phyloP scores from a whole-genome alignment of 2,329 filamentous ascomycete genomes.

The Alternaria sp. region DNA sequence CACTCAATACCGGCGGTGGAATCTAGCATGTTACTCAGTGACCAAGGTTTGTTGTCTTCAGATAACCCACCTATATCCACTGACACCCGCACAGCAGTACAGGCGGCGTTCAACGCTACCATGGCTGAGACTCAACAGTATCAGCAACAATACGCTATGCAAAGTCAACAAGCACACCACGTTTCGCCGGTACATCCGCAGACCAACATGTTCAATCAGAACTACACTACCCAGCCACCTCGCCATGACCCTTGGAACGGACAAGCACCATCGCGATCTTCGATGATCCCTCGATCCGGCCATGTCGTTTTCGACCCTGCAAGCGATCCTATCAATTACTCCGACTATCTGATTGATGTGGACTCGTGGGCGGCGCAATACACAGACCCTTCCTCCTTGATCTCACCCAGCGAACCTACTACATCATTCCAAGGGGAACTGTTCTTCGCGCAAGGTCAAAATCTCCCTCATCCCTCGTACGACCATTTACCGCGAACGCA shows the following conservation, averaged over 20 bases:
- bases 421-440: conserved; percentile 35
- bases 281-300: conserved; percentile 39
- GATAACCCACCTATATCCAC: conserved; percentile 3
- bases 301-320: conserved; percentile 43
- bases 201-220: conserved; percentile 29
- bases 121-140: conserved; percentile 34
- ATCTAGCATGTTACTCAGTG: conserved; percentile 32
- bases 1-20: conserved; percentile 35
- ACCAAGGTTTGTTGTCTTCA: conserved; percentile 33
- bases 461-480: conserved; percentile 24
- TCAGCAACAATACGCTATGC: conserved; percentile 32
- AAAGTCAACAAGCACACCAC: conserved; percentile 28
- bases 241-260: conserved; percentile 47
- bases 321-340: conserved; percentile 39
- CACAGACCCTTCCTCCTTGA: conserved; percentile 38
- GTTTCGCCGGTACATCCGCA: conserved; percentile 31
- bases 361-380: conserved; percentile 39
- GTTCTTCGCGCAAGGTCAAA: conserved; percentile 30
- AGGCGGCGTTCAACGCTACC: conserved; percentile 36
- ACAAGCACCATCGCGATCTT: conserved; percentile 40
- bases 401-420: conserved; percentile 42
- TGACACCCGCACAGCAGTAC: conserved; percentile 36
- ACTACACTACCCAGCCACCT: conserved; percentile 37
- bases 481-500: conserved; percentile 24
- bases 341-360: conserved; percentile 31